phyloP scores from a whole-genome alignment of 306 rosid genomes.

The Canavalia ensiformis region DNA sequence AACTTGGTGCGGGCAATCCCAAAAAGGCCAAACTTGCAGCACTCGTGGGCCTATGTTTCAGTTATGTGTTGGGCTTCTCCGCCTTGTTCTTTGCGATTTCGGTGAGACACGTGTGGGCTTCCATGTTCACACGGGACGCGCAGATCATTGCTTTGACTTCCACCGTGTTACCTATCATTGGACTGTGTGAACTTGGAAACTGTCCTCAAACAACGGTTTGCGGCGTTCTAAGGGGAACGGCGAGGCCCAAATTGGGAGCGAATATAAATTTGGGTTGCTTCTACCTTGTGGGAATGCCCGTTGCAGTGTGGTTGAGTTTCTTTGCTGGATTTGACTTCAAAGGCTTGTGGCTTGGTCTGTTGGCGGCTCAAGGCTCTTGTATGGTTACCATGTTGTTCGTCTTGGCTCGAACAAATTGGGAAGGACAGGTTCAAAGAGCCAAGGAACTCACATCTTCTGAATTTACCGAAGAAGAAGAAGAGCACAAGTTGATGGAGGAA shows the following conservation, averaged over 20 bases:
- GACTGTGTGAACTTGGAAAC: slow-evolving; percentile 89
- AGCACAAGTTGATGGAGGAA: not conserved
- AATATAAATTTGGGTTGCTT: slow-evolving; percentile 85
- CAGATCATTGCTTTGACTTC: slow-evolving; percentile 77
- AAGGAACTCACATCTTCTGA: slow-evolving; percentile 64
- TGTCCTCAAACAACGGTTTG: slow-evolving; percentile 93
- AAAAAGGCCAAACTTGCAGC: slow-evolving; percentile 69
- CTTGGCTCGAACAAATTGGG: slow-evolving; percentile 82
- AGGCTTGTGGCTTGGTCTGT: slow-evolving; percentile 87
- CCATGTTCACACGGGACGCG: slow-evolving; percentile 75
- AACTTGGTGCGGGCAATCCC: slow-evolving; percentile 79
- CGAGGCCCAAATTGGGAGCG: slow-evolving; percentile 86
- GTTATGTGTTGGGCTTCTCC: slow-evolving; percentile 67
- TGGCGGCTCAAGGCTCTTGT: slow-evolving; percentile 86
- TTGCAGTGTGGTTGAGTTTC: slow-evolving; percentile 80
- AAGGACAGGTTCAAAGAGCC: slow-evolving; percentile 69
- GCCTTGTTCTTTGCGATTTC: slow-evolving; percentile 71
- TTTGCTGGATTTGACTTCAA: slow-evolving; percentile 74
- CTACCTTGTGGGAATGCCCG: slow-evolving; percentile 89
- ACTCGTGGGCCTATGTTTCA: slow-evolving; percentile 66
- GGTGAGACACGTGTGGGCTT: slow-evolving; percentile 79
- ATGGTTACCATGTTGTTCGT: slow-evolving; percentile 74
- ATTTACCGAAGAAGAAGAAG: slow-evolving; percentile 39
- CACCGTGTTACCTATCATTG: slow-evolving; percentile 78
- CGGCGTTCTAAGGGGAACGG: slow-evolving; percentile 91